phyloP scores from a whole-genome alignment of 1,284 basidiomycete species.

The Gomphus sp. region DNA sequence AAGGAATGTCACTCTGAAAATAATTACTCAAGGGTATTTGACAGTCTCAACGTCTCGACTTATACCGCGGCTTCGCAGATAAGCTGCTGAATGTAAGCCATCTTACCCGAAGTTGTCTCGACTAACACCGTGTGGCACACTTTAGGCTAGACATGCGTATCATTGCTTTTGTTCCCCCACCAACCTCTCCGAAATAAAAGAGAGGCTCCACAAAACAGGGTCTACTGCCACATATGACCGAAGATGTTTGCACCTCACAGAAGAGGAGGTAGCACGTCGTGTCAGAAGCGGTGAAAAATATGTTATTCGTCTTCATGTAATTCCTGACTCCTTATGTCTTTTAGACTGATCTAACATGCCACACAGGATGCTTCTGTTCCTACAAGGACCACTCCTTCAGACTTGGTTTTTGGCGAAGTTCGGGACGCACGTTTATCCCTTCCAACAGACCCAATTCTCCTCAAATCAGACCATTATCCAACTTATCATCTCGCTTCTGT shows the following conservation, averaged over 20 bases:
- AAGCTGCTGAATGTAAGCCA: conserved; percentile 63
- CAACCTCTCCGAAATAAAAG: conserved; percentile 56
- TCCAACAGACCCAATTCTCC: conserved; percentile 84
- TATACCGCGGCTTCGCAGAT: conserved; percentile 71
- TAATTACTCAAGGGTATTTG: not conserved
- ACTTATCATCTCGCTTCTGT: conserved; percentile 97
- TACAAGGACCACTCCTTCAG: conserved; percentile 35
- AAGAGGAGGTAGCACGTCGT: conserved; percentile 73
- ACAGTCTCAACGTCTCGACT: conserved; percentile 80
- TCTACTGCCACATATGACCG: conserved; percentile 79
- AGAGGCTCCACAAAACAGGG: conserved; percentile 59
- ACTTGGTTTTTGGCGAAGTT: conserved; percentile 72
- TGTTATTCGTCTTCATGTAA: conserved; percentile 81
- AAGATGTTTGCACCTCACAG: conserved; percentile 73
- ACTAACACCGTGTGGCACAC: not conserved
- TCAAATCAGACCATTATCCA: conserved; percentile 90
- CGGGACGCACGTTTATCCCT: conserved; percentile 69
- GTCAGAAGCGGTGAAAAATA: conserved; percentile 70
- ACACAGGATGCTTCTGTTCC: conserved; percentile 47
- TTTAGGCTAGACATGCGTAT: conserved; percentile 80
- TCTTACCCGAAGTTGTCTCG: not conserved
- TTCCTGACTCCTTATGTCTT: conserved; percentile 19
- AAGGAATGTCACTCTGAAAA: not conserved
- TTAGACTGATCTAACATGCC: conserved; percentile 15
- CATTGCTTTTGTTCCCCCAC: conserved; percentile 86